These are phyloP conservation scores for Candida piceae DNA, from an alignment of 805 yeast species.

Conservation along the genomic window DNA sequence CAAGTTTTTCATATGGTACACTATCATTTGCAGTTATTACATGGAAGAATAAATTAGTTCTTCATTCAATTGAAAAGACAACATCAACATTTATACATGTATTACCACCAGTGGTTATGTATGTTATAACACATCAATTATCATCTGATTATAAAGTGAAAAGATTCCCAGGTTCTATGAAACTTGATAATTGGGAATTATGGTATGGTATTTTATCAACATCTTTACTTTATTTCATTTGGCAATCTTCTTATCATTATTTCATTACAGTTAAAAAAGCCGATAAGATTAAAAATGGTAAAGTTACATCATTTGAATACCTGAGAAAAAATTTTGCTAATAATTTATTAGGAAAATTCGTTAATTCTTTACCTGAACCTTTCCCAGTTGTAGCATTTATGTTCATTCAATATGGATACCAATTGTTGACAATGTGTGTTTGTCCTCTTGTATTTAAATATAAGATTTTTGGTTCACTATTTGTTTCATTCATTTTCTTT, in stretches of 20 bases:
- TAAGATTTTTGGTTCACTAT: conserved; percentile 59
- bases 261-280: conserved; percentile 80
- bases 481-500: conserved; percentile 67
- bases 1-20: conserved; percentile 85
- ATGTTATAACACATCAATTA: conserved; percentile 80
- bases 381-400: conserved; percentile 87
- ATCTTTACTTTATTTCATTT: conserved; percentile 71
- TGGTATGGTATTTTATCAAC: conserved; percentile 70
- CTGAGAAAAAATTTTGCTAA: conserved; percentile 67
- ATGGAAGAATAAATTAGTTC: conserved; percentile 90
- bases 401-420: conserved; percentile 80
- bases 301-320: conserved; percentile 83
- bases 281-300: conserved; percentile 78
- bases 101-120: conserved; percentile 83
- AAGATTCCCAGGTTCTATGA: conserved; percentile 79
- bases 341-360: conserved; percentile 64
- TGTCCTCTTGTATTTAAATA: conserved; percentile 85
- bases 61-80: conserved; percentile 88
- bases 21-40: conserved; percentile 90
- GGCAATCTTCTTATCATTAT: conserved; percentile 90
- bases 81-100: conserved; percentile 89
- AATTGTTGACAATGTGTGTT: conserved; percentile 76
- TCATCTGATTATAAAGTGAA: conserved; percentile 39
- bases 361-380: conserved; percentile 76
- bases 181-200: conserved; percentile 66